These are phyloP conservation scores for Fusarium pseudoanthophilum DNA, from an alignment of 2,329 filamentous ascomycete species.

Conservation along the genomic window DNA sequence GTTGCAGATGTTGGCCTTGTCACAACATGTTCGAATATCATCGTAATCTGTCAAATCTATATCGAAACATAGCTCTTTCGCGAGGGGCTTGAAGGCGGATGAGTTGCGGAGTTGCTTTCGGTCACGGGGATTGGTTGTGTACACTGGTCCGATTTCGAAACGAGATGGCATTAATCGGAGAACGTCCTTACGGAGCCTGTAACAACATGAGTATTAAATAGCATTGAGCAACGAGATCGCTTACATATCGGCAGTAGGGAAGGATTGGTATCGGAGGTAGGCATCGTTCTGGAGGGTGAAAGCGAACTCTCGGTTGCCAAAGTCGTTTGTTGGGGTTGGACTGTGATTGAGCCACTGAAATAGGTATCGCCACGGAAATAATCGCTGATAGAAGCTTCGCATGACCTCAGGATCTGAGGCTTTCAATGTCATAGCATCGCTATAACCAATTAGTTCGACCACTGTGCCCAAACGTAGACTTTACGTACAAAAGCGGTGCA, in stretches of 20 bases:
- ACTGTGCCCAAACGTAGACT: background rate
- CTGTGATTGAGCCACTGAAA: slow-evolving; percentile 99
- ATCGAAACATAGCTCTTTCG: slow-evolving; percentile 98
- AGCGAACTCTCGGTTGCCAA: slow-evolving; percentile 93
- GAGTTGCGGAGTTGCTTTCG: slow-evolving; percentile 86
- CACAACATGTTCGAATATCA: slow-evolving; percentile 93
- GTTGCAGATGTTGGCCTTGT: slow-evolving; percentile 89
- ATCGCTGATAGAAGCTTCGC: slow-evolving; percentile 92
- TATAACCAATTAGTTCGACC: slow-evolving; percentile 31
- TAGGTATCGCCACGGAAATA: slow-evolving; percentile 93
- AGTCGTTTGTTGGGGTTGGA: slow-evolving; percentile 85
- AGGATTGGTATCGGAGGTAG: slow-evolving; percentile 90
- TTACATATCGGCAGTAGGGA: slow-evolving; percentile 64
- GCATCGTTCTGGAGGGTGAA: slow-evolving; percentile 94
- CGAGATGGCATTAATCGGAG: slow-evolving; percentile 87
- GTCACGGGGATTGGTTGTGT: slow-evolving; percentile 92
- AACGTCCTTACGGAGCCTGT: slow-evolving; percentile 88
- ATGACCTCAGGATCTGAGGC: slow-evolving; percentile 85
- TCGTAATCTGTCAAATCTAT: slow-evolving; percentile 99
- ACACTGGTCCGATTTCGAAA: slow-evolving; percentile 99
- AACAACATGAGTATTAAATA: slow-evolving; percentile 6
- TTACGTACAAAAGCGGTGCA: slow-evolving; percentile 61
- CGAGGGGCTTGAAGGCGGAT: slow-evolving; percentile 83
- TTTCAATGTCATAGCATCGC: slow-evolving; percentile 52
- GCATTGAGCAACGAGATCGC: background rate